Base-by-base conservation (phyloP, 2,329 filamentous ascomycete genomes). In the Fusarium nisikadoi region DNA sequence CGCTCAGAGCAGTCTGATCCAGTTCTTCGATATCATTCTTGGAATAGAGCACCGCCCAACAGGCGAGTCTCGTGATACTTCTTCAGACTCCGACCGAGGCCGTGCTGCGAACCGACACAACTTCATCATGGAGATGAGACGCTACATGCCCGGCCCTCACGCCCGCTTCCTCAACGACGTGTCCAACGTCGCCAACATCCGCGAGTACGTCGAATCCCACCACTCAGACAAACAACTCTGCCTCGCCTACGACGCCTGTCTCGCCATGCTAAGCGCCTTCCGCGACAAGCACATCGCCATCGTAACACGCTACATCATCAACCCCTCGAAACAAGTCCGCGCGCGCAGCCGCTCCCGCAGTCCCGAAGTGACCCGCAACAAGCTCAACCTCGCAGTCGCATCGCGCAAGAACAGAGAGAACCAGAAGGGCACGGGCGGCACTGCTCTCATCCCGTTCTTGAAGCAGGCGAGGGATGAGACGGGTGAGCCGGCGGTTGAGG, bases 401-500 rank as follows among this genome's bases (percentile, higher is more conserved):
- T 88, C 87, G 5, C 82, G 83, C 20, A 83, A 85, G 72, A 80
- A 83, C 23, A 83, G 84, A 52, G 83, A 84, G 77, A 92, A 92
- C 55, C 87, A 97, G 33, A 93, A 93, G 47, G 96, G 96, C 4
- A 99, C 96, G 0, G 96, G 96, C 19, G 96, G 96, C 20, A 98
- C 96, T 0, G 93, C 95, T 0, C 85, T 99, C 62, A 98, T 99
- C 62, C 94, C 95, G 0, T 99, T 99, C 82, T 85, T 99, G 68
- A 98, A 98, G 83, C 96, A 99, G 83, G 96, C 96, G 8, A 88
- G 96, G 33, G 95, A 99, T 77, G 96, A 99, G 86, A 99, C 96
- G 2, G 93, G 94, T 20, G 95, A 98, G 81, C 94, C 94, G 3
- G 94, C 95, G 2, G 91, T 98, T 41, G 87, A 89, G 75, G 83